Conservation (phyloP, 345 rosid species). For the Trapa incisa region DNA sequence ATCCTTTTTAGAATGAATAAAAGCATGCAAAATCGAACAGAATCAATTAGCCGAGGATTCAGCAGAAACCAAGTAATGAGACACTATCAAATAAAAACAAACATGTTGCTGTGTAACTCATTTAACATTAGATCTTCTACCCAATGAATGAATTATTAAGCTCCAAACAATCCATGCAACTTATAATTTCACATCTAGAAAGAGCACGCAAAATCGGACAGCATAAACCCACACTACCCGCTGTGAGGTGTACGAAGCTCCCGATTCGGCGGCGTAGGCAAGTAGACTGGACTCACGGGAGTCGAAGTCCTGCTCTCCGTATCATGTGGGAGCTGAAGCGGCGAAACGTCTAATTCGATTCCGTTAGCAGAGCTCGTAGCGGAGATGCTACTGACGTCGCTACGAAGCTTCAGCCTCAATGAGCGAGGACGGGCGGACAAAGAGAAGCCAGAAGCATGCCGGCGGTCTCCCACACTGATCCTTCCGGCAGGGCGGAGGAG, state of each 20-base stretch:
- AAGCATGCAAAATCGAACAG: background rate
- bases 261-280: slow-evolving; percentile 55
- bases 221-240: slow-evolving; percentile 33
- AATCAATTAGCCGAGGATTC: background rate
- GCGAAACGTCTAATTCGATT: slow-evolving; percentile 9
- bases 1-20: too few species aligned
- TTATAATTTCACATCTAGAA: background rate
- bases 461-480: slow-evolving; percentile 9
- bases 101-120: background rate
- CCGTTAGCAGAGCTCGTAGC: slow-evolving; percentile 21
- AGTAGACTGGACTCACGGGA: slow-evolving; percentile 41
- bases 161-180: too few species aligned
- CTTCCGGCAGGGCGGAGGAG: slow-evolving; percentile 9
- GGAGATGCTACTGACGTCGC: slow-evolving; percentile 10
- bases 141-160: background rate
- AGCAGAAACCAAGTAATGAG: background rate
- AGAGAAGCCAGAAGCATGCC: slow-evolving; percentile 4
- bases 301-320: slow-evolving; percentile 2
- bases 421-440: background rate
- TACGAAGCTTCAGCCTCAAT: slow-evolving; percentile 9
- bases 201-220: background rate
- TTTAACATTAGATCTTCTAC: background rate
- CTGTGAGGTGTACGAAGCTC: slow-evolving; percentile 87
- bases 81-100: background rate
- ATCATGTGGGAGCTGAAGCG: background rate